These are phyloP conservation scores for Schizochytrium sp. DNA, from an alignment of 108 stramenopile genomes.

Conservation along the genomic window DNA sequence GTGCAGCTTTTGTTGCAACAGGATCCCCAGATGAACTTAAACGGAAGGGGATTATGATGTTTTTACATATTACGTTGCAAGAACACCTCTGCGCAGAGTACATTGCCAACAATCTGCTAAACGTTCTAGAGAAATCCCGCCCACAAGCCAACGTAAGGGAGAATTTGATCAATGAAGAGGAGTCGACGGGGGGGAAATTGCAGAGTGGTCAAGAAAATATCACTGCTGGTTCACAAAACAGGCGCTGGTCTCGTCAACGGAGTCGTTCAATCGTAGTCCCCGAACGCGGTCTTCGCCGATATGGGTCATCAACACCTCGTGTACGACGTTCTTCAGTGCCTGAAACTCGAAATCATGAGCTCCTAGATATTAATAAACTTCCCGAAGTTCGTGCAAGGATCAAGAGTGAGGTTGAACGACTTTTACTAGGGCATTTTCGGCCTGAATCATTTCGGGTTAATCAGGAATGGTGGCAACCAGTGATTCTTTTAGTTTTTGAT, in stretches of 20 bases:
- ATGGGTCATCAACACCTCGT: background rate
- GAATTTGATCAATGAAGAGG: background rate
- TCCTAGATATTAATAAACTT: background rate
- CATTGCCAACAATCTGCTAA: constrained; percentile 17
- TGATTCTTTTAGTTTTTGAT: constrained; percentile 9
- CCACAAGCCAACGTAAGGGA: background rate
- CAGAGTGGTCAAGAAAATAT: background rate
- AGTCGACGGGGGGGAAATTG: background rate
- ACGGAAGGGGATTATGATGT: background rate
- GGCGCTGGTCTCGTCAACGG: constrained; percentile 3
- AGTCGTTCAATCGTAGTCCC: background rate
- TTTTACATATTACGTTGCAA: constrained; percentile 34
- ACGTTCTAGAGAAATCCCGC: background rate
- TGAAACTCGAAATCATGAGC: background rate
- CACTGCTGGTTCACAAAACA: background rate
- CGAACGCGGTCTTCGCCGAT: background rate
- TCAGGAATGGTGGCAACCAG: constrained; percentile 29
- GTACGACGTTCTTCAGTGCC: background rate
- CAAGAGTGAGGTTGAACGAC: background rate
- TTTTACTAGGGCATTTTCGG: constrained; percentile 21
- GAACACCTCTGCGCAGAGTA: constrained; percentile 45
- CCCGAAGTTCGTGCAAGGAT: background rate
- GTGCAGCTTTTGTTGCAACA: background rate
- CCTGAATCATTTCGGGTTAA: background rate
- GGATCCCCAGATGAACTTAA: background rate